Conservation (phyloP, 2,329 filamentous ascomycete species). For the Dothideomycetes sp. region DNA sequence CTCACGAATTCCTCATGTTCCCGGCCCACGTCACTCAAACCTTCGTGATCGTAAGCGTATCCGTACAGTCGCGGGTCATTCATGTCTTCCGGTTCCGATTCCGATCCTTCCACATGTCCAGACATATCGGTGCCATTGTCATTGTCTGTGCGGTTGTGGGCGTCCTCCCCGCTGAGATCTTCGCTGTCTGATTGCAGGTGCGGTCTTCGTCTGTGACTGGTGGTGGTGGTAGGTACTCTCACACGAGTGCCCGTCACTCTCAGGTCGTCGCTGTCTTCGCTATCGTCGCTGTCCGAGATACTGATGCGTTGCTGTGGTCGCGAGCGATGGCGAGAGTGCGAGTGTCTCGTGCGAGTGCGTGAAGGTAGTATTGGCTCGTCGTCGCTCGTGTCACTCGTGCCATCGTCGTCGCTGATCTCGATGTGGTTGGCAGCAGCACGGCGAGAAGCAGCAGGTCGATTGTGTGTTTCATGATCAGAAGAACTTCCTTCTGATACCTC, state of each 20-base stretch:
- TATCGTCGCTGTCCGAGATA: neutral
- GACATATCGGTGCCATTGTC: neutral
- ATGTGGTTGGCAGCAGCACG: neutral
- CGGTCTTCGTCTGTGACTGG: neutral
- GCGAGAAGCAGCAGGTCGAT: neutral
- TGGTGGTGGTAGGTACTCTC: neutral
- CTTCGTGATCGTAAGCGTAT: constrained; percentile 1
- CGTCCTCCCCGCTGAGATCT: neutral
- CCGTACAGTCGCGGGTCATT: too few species aligned
- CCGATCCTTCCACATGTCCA: neutral
- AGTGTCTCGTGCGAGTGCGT: neutral
- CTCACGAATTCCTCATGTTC: neutral
- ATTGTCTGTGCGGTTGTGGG: constrained; percentile 2
- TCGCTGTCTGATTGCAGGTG: neutral
- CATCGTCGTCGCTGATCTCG: neutral
- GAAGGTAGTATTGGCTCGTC: neutral
- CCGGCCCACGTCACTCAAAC: neutral
- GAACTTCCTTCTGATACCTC: too few species aligned
- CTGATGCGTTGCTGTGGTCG: neutral
- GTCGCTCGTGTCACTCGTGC: neutral
- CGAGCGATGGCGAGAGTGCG: neutral
- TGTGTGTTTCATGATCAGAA: neutral
- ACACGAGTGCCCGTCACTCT: neutral
- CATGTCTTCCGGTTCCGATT: neutral
- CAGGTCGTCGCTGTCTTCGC: neutral